phyloP scores from a whole-genome alignment of 208 protist species.

The Acanthamoeba sp. region DNA sequence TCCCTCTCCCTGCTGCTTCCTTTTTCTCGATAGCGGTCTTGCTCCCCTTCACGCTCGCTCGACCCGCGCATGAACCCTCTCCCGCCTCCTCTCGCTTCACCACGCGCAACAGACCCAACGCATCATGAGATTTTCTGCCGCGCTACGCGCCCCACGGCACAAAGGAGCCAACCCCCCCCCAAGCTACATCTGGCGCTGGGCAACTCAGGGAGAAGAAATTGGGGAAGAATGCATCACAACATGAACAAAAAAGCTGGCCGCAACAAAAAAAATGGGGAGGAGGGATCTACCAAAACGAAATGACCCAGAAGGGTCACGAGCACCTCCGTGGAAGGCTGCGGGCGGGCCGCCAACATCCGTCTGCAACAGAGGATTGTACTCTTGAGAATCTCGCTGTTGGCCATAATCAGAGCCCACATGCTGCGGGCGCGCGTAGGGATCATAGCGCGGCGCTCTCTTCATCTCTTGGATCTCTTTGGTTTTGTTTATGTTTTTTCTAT shows the following conservation, averaged over 20 bases:
- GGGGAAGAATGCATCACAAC: too few species aligned
- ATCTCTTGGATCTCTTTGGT: not conserved
- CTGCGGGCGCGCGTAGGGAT: not conserved
- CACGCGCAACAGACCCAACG: too few species aligned
- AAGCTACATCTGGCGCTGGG: too few species aligned
- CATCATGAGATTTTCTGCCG: too few species aligned
- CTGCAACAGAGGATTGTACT: too few species aligned
- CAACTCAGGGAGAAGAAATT: too few species aligned
- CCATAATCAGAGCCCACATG: too few species aligned
- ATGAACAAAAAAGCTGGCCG: not conserved
- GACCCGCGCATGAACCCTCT: not conserved
- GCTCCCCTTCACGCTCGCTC: not conserved
- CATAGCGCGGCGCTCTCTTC: not conserved
- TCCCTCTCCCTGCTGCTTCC: not conserved
- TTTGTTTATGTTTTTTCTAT: not conserved
- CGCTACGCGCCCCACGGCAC: too few species aligned
- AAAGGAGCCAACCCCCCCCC: too few species aligned
- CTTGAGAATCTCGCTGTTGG: too few species aligned
- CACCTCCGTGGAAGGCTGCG: not conserved
- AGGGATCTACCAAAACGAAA: not conserved
- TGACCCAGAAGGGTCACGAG: not conserved
- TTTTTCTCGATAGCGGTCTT: not conserved
- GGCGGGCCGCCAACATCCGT: too few species aligned
- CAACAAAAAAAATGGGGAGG: not conserved
- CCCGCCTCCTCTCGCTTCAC: not conserved